phyloP scores from a whole-genome alignment of 2,329 filamentous ascomycete genomes.

The Colletotrichum euphorbiae region DNA sequence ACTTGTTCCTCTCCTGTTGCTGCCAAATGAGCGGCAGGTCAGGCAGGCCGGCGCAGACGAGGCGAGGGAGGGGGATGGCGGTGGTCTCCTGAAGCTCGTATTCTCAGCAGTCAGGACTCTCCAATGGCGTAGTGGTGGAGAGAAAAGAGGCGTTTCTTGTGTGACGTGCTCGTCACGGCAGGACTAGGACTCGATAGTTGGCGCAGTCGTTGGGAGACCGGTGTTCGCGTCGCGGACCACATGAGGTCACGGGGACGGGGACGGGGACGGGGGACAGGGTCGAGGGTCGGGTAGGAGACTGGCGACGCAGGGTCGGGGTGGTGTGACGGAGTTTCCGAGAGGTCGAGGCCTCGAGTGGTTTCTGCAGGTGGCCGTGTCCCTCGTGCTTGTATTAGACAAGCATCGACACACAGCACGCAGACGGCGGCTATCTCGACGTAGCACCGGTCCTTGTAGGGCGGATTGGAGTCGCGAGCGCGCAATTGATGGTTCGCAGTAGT shows the following conservation, averaged over 20 bases:
- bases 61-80: slow-evolving; percentile 16
- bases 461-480: slow-evolving; percentile 9
- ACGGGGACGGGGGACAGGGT: slow-evolving; percentile 13
- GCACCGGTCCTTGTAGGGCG: slow-evolving; percentile 24
- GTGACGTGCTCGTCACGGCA: slow-evolving; percentile 44
- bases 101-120: slow-evolving; percentile 46
- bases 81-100: slow-evolving; percentile 47
- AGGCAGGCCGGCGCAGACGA: slow-evolving; percentile 8
- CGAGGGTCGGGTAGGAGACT: slow-evolving; percentile 27
- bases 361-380: slow-evolving; percentile 40
- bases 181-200: slow-evolving; percentile 41
- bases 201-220: slow-evolving; percentile 39
- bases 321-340: slow-evolving; percentile 37
- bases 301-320: slow-evolving; percentile 29
- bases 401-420: slow-evolving; percentile 34
- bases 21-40: slow-evolving; percentile 22
- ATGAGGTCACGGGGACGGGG: slow-evolving; percentile 38
- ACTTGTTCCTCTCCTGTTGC: slow-evolving; percentile 28
- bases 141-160: slow-evolving; percentile 49
- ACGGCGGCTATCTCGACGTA: slow-evolving; percentile 26
- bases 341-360: slow-evolving; percentile 30
- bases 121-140: slow-evolving; percentile 49
- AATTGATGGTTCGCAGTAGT: slow-evolving; percentile 13
- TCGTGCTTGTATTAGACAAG: slow-evolving; percentile 34
- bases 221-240: slow-evolving; percentile 39